Conservation (phyloP, 2,329 filamentous ascomycete species). For the Fusarium annulatum region DNA sequence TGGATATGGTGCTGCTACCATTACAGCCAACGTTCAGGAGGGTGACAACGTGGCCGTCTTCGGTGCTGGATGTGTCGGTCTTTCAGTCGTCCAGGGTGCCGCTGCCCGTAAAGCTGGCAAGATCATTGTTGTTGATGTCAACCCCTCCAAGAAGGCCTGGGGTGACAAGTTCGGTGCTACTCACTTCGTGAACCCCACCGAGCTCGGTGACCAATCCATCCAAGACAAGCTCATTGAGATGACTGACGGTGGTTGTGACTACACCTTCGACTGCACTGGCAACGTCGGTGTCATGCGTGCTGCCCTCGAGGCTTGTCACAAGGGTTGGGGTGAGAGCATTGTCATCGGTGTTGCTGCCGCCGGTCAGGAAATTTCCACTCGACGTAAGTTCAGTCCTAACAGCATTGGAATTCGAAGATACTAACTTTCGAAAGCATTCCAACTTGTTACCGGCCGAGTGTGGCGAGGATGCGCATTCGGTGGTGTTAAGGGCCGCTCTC, state of each 20-base stretch:
- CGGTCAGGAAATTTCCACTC: constrained; percentile 92
- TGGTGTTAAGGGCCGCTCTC: constrained; percentile 95
- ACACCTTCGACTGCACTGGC: constrained; percentile 99
- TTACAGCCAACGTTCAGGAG: constrained; percentile 91
- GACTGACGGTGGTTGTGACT: constrained; percentile 98
- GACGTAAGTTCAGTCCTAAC: constrained; percentile 72
- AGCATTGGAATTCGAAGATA: not conserved
- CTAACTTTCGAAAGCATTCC: constrained; percentile 77
- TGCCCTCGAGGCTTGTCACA: constrained; percentile 97
- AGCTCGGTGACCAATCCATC: constrained; percentile 81
- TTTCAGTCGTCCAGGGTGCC: constrained; percentile 94
- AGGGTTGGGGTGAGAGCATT: constrained; percentile 98
- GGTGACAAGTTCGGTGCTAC: constrained; percentile 94
- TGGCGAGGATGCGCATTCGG: constrained; percentile 99
- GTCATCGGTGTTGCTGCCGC: constrained; percentile 97
- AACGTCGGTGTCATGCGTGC: constrained; percentile 96
- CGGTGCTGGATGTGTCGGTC: constrained; percentile 93
- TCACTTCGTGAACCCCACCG: constrained; percentile 93
- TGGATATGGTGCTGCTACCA: constrained; percentile 93
- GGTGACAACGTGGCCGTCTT: constrained; percentile 93
- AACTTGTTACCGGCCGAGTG: constrained; percentile 95
- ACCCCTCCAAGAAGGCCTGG: constrained; percentile 92
- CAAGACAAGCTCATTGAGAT: constrained; percentile 95
- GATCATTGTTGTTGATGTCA: constrained; percentile 82
- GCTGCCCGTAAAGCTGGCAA: constrained; percentile 82